Evolutionary conservation across 2,329 filamentous ascomycete genomes (phyloP).

Genomic region (Pseudomassariella vexata): DNA sequence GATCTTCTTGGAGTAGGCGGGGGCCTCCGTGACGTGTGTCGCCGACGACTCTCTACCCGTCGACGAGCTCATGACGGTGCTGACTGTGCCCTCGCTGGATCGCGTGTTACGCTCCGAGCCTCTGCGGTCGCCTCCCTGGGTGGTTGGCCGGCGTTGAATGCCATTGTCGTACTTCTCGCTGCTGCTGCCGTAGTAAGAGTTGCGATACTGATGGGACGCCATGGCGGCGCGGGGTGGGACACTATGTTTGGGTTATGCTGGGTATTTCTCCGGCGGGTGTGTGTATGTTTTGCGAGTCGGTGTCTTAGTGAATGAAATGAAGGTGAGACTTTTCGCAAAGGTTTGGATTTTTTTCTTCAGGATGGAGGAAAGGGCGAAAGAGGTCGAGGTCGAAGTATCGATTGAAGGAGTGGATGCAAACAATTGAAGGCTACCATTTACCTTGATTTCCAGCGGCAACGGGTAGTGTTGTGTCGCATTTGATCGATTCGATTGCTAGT

Average conservation of each 20-base stretch:
- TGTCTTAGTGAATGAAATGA: conserved; percentile 15
- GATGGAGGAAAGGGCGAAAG: conserved; percentile 10
- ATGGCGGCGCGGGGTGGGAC: conserved; percentile 28
- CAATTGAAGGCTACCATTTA: too few species aligned
- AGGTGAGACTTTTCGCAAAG: conserved; percentile 19
- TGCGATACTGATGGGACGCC: conserved; percentile 49
- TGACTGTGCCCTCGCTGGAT: conserved; percentile 85
- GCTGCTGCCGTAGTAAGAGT: conserved; percentile 40
- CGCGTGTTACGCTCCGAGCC: conserved; percentile 51
- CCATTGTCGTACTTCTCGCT: conserved; percentile 35
- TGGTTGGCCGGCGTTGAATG: conserved; percentile 28
- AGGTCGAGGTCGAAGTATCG: too few species aligned
- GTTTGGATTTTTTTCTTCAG: too few species aligned
- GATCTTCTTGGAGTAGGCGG: conserved; percentile 97
- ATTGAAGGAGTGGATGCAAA: too few species aligned
- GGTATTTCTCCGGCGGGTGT: too few species aligned
- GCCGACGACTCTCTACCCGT: conserved; percentile 71
- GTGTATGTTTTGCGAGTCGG: too few species aligned
- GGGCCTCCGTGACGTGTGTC: conserved; percentile 84
- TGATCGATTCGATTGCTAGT: too few species aligned
- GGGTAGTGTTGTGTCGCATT: too few species aligned
- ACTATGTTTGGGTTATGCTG: not conserved
- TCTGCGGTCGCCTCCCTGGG: conserved; percentile 31
- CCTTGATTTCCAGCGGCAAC: too few species aligned
- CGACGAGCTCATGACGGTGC: conserved; percentile 73